Conservation (phyloP, 768 basidiomycete genomes). For the Lentinula sp. region DNA sequence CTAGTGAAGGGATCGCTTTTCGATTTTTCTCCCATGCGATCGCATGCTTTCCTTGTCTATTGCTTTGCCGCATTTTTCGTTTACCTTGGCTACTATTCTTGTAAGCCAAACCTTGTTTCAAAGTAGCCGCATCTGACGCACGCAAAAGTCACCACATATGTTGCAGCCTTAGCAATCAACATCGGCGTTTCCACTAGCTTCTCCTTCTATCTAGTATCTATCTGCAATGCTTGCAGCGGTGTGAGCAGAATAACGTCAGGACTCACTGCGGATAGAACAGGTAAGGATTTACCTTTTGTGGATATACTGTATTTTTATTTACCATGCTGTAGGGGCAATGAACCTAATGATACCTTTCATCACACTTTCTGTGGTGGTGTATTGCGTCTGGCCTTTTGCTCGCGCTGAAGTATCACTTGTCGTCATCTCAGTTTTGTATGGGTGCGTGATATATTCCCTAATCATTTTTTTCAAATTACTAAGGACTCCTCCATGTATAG, state of each 20-base stretch:
- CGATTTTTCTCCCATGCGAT: constrained; percentile 27
- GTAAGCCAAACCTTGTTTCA: constrained; percentile 12
- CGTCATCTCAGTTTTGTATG: constrained; percentile 35
- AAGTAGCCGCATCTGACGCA: constrained; percentile 2
- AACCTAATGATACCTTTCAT: constrained; percentile 42
- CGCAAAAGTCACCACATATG: constrained; percentile 6
- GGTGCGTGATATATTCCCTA: constrained; percentile 22
- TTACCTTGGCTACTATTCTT: constrained; percentile 46
- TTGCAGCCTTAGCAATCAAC: not conserved
- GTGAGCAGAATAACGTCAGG: constrained; percentile 38
- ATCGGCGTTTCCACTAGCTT: constrained; percentile 24
- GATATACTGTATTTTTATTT: not conserved
- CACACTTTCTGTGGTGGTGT: constrained; percentile 31
- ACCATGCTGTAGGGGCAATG: constrained; percentile 29
- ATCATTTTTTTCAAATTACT: not conserved
- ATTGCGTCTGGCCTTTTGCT: constrained; percentile 45
- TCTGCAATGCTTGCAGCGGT: constrained; percentile 39
- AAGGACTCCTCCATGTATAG: not conserved
- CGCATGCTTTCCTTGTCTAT: constrained; percentile 32
- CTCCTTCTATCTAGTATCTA: constrained; percentile 36
- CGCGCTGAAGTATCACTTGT: constrained; percentile 23
- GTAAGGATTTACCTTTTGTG: constrained; percentile 14
- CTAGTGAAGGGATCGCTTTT: constrained; percentile 34
- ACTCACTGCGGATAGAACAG: constrained; percentile 30
- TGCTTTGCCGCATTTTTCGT: constrained; percentile 27